phyloP scores from a whole-genome alignment of 1,139 yeast species.

The Nakaseomyces sp. region DNA sequence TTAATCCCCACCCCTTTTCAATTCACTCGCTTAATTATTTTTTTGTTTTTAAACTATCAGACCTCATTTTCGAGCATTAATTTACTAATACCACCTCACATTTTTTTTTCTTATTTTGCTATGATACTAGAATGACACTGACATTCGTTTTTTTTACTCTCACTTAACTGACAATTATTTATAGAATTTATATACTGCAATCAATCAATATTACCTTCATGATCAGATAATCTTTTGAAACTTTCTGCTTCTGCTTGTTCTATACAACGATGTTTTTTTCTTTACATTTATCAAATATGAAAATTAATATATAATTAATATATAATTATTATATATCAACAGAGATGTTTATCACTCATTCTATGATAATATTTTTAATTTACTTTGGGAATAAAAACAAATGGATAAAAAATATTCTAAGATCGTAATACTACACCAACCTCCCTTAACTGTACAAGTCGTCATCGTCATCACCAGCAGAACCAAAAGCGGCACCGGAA shows the following conservation, averaged over 20 bases:
- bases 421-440: neutral
- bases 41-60: neutral
- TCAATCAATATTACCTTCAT: neutral
- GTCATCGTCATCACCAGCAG: slow-evolving; percentile 78
- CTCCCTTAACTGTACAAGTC: slow-evolving; percentile 68
- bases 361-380: neutral
- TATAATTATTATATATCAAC: neutral
- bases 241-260: too few species aligned
- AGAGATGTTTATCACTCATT: neutral
- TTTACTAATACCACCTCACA: neutral
- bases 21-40: neutral
- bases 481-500: slow-evolving; percentile 44
- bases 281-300: neutral
- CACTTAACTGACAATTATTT: neutral
- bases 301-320: too few species aligned
- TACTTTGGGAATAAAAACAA: neutral
- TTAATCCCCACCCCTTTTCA: neutral
- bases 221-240: too few species aligned
- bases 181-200: neutral
- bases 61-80: neutral
- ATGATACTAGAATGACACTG: neutral
- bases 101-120: neutral
- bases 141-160: neutral
- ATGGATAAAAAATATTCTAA: neutral
- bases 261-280: too few species aligned